Base-by-base conservation (phyloP, 2,329 filamentous ascomycete species). In the Penicillium sp. region DNA sequence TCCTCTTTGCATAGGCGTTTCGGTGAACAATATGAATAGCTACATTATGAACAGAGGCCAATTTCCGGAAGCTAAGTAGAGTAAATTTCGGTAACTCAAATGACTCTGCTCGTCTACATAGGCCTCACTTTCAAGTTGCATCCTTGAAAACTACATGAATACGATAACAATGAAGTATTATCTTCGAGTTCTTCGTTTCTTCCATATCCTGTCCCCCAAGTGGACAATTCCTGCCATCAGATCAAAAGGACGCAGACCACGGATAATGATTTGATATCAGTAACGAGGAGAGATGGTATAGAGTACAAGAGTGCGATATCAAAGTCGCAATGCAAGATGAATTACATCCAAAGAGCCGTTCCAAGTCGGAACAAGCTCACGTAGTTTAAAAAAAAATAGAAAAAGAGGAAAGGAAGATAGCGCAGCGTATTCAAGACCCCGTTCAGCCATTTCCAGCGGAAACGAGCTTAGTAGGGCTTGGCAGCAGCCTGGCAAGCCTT, bases 401-500 rank as follows among this genome's bases (percentile, higher is more conserved):
- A 22, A 38, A 35, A 9, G 33, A 53, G 19, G 22, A 37, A 35
- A 53, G n/a, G 19, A 24, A 53, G 30, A 53, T 24, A 26, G 19
- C 50, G 7, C n/a, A 19, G 30, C 49, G 22, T n/a, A 40, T n/a
- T 40, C 35, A 40, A 22, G 33, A 33, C 19, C 30, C n/a, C 35
- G 30, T 33, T 24, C 12, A 59, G 35, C 28, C n/a, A 15, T 40
- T 57, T 47, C 58, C 59, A 58, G n/a, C 24, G 19, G 12, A 22
- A 51, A 64, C 45, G 13, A 56, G 51, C 58, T 76, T 88, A 92
- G 82, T 92, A 91, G 72, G 83, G 87, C 79, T 84, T 87, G 59
- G 91, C 89, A 71, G 91, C 91, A 68, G 86, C 82, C 84, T 94
- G 91, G 85, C 91, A 94, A 60, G 91, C 90, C 85, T 93, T 94